Conservation (phyloP, 345 rosid genomes). For the Citrus mangshanensis region DNA sequence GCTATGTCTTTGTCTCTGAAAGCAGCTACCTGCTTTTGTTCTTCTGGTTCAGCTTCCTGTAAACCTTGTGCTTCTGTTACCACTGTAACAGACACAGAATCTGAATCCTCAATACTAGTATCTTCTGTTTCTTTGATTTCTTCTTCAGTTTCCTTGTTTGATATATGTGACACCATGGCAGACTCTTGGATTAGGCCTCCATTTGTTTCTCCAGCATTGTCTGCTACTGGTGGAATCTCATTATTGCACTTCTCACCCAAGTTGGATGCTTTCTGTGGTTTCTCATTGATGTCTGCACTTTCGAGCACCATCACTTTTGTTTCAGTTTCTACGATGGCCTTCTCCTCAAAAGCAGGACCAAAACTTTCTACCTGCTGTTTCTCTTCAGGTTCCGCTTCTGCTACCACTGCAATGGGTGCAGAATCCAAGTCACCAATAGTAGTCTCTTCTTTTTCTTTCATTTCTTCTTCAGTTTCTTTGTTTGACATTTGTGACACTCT, state of each 20-base stretch:
- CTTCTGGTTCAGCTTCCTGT: conserved; percentile 23
- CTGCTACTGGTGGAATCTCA: conserved; percentile 1
- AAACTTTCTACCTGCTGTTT: conserved; percentile 15
- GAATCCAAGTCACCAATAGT: not conserved
- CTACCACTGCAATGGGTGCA: not conserved
- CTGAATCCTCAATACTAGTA: not conserved
- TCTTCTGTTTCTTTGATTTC: conserved; percentile 9
- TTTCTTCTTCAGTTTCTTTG: conserved; percentile 19
- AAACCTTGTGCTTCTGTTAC: conserved; percentile 17
- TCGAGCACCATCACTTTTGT: not conserved
- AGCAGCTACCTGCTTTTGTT: conserved; percentile 8
- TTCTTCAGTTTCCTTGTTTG: conserved; percentile 16
- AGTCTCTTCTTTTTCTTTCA: not conserved
- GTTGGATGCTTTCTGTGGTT: conserved; percentile 9
- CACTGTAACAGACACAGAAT: not conserved
- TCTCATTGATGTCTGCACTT: conserved; percentile 4
- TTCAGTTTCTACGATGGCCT: not conserved
- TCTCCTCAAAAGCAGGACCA: conserved; percentile 17
- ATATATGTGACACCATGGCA: not conserved
- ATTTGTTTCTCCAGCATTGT: conserved; percentile 8
- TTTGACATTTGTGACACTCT: not conserved
- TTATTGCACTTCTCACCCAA: conserved; percentile 2
- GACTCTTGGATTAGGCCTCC: conserved; percentile 6
- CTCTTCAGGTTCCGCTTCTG: conserved; percentile 24
- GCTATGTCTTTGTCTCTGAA: conserved; percentile 15